Evolutionary conservation across 176 grass and related monocot genomes (phyloP).

Genomic region (Aegilops sharonensis): DNA sequence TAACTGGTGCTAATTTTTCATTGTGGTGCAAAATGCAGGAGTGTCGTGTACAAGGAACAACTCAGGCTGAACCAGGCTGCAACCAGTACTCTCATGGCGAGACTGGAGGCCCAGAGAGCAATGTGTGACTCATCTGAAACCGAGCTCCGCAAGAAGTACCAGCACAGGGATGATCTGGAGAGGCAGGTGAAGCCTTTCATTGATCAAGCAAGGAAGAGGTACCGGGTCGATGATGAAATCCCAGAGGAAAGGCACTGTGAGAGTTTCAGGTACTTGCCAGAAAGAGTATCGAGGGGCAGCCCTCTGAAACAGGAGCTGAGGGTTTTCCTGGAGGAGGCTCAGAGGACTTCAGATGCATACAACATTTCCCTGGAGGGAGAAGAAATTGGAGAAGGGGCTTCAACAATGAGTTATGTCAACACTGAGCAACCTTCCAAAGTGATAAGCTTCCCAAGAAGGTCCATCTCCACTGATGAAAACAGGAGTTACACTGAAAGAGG

Average conservation of each 20-base stretch:
- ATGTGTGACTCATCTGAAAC: slow-evolving; percentile 85
- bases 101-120: slow-evolving; percentile 84
- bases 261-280: slow-evolving; percentile 39
- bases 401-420: slow-evolving; percentile 18
- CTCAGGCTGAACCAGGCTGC: slow-evolving; percentile 87
- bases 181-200: slow-evolving; percentile 59
- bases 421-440: slow-evolving; percentile 24
- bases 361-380: slow-evolving; percentile 16
- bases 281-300: slow-evolving; percentile 40
- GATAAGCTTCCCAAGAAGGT: slow-evolving; percentile 43
- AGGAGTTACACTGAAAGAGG: slow-evolving; percentile 27
- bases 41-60: slow-evolving; percentile 94
- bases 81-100: slow-evolving; percentile 77
- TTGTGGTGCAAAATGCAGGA: slow-evolving; percentile 47
- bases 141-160: slow-evolving; percentile 76
- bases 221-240: slow-evolving; percentile 54
- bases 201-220: slow-evolving; percentile 79
- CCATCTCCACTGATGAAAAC: slow-evolving; percentile 14
- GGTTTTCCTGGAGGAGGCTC: slow-evolving; percentile 77
- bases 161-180: slow-evolving; percentile 79
- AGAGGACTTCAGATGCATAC: slow-evolving; percentile 55
- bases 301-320: slow-evolving; percentile 75
- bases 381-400: slow-evolving; percentile 26
- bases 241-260: slow-evolving; percentile 47
- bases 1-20: background rate